Conservation (phyloP, 1,139 yeast genomes). For the Geotrichum bryndzae region DNA sequence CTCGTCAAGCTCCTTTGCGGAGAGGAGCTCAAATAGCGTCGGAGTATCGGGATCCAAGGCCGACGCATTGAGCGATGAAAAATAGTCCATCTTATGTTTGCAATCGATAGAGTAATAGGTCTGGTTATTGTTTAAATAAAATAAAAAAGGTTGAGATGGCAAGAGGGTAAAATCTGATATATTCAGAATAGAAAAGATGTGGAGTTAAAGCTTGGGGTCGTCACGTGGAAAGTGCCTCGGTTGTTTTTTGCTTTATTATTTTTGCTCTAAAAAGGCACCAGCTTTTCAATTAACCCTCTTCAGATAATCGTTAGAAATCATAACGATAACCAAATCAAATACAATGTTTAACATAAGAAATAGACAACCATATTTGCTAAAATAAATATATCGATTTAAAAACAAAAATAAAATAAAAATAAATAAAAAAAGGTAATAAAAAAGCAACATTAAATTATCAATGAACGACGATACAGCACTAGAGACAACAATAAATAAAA, state of each 20-base stretch:
- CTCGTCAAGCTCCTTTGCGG: conserved; percentile 71
- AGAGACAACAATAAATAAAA: too few relatives aligned
- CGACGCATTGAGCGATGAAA: conserved; percentile 71
- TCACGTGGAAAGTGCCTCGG: not conserved
- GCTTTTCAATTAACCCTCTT: not conserved
- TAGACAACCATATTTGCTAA: not conserved
- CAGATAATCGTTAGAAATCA: too few relatives aligned
- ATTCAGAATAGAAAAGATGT: not conserved
- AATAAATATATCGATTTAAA: too few relatives aligned
- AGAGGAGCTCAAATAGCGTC: conserved; percentile 74
- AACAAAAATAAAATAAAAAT: too few relatives aligned
- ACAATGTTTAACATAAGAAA: too few relatives aligned
- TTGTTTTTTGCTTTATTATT: too few relatives aligned
- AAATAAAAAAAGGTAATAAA: not conserved
- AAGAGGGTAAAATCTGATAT: not conserved
- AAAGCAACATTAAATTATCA: not conserved
- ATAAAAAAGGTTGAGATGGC: not conserved
- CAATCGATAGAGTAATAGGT: not conserved
- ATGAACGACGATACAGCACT: too few relatives aligned
- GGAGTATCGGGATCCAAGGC: conserved; percentile 71
- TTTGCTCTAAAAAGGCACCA: not conserved
- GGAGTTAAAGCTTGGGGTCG: not conserved
- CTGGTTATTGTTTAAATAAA: not conserved
- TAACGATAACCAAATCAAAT: too few relatives aligned
- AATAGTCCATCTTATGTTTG: conserved; percentile 60